Evolutionary conservation across 208 protist genomes (phyloP).

Genomic region (Naegleria gruberi): DNA sequence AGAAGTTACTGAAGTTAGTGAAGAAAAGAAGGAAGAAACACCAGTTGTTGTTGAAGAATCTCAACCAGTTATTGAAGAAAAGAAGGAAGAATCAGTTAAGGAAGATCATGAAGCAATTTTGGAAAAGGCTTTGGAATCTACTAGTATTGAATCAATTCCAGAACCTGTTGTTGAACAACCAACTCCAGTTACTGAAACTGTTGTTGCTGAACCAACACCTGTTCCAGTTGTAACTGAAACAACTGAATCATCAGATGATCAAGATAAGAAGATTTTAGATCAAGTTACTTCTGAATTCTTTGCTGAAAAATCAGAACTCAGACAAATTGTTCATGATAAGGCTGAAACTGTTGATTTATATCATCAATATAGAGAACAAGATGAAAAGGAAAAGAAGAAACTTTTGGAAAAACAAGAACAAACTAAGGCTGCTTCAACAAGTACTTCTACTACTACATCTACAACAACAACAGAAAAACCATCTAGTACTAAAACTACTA

Average conservation of each 20-base stretch:
- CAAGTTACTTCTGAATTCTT: neutral
- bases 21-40: neutral
- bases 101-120: neutral
- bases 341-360: constrained; percentile 7
- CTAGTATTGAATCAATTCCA: neutral
- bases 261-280: neutral
- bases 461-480: neutral
- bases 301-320: neutral
- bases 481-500: neutral
- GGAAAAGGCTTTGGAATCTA: neutral
- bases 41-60: neutral
- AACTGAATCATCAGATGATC: neutral
- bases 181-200: neutral
- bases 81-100: neutral
- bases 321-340: neutral
- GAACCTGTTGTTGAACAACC: neutral
- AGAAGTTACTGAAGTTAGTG: no score
- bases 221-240: neutral
- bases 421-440: neutral
- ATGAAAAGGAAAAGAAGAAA: neutral
- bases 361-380: constrained; percentile 11
- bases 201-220: neutral
- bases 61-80: neutral
- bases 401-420: neutral
- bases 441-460: neutral